Percentiles rank a stretch among this genome's conserved stretches.
These are phyloP conservation scores for Ochetophila trinervis DNA, from an alignment of 306 rosid species.

Conservation along the genomic window DNA sequence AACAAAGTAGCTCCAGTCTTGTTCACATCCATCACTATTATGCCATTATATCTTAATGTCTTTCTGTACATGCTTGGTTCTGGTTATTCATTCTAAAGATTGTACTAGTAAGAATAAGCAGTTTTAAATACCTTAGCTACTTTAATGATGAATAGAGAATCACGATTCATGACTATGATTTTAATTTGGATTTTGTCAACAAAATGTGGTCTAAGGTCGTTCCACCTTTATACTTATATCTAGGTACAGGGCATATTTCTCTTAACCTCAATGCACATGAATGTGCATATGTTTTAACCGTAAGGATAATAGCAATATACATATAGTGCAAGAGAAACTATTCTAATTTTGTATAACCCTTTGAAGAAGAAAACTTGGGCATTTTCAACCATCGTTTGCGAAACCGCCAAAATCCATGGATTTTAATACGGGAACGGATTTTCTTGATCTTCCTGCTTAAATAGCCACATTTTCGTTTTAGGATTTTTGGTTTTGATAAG, in stretches of 20 bases:
- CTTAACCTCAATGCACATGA: no score
- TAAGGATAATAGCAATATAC: neutral
- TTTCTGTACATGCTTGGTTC: no score
- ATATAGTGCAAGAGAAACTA: slow-evolving; percentile 19
- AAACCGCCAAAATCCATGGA: slow-evolving; percentile 66
- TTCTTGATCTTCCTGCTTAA: slow-evolving; percentile 59
- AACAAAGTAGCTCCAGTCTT: neutral
- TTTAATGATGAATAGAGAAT: no score
- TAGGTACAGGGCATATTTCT: no score
- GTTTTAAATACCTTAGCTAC: no score
- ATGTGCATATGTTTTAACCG: neutral
- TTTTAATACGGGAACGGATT: slow-evolving; percentile 50
- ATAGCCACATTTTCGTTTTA: slow-evolving; percentile 51
- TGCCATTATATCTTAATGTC: no score
- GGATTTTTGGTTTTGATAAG: slow-evolving; percentile 37
- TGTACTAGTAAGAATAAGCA: no score
- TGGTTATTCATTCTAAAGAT: no score
- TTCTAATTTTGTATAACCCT: slow-evolving; percentile 48
- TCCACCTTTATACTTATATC: no score
- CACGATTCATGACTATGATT: no score
- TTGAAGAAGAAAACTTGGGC: slow-evolving; percentile 62
- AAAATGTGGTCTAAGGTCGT: no score
- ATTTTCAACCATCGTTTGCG: slow-evolving; percentile 68
- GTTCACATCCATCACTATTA: neutral
- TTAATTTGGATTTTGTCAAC: no score